Conservation (phyloP, 2,329 filamentous ascomycete genomes). For the Trichophyton verrucosum region DNA sequence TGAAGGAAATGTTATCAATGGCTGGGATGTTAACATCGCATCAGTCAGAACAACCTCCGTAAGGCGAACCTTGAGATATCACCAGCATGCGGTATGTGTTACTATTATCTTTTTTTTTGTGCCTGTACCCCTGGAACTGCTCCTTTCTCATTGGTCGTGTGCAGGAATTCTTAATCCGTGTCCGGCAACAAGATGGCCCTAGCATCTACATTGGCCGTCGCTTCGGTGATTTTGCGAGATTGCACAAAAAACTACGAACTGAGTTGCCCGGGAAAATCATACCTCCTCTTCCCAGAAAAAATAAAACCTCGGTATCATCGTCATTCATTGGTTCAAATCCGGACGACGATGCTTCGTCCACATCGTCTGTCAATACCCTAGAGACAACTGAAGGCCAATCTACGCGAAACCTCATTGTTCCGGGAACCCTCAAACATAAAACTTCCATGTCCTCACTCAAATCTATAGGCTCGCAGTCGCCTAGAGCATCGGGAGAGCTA, state of each 20-base stretch:
- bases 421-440: background rate
- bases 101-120: background rate
- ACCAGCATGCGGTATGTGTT: conserved; percentile 68
- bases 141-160: background rate
- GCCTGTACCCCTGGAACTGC: background rate
- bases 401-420: conserved; percentile 22
- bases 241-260: conserved; percentile 66
- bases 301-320: conserved; percentile 62
- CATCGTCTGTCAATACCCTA: conserved; percentile 68
- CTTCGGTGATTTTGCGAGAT: conserved; percentile 73
- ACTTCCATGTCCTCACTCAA: conserved; percentile 15
- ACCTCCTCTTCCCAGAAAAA: conserved; percentile 79
- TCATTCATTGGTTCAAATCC: conserved; percentile 47
- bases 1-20: conserved; percentile 83
- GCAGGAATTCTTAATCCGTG: conserved; percentile 78
- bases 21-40: conserved; percentile 94
- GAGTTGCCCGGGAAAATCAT: conserved; percentile 87
- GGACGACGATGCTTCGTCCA: conserved; percentile 65
- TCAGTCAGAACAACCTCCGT: conserved; percentile 68
- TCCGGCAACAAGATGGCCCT: conserved; percentile 62
- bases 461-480: conserved; percentile 13
- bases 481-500: conserved; percentile 31
- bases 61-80: conserved; percentile 77
- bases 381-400: conserved; percentile 34
- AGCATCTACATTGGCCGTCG: conserved; percentile 72